Evolutionary conservation across 169 alveolate species (phyloP).

Genomic region (Perkinsus olseni): DNA sequence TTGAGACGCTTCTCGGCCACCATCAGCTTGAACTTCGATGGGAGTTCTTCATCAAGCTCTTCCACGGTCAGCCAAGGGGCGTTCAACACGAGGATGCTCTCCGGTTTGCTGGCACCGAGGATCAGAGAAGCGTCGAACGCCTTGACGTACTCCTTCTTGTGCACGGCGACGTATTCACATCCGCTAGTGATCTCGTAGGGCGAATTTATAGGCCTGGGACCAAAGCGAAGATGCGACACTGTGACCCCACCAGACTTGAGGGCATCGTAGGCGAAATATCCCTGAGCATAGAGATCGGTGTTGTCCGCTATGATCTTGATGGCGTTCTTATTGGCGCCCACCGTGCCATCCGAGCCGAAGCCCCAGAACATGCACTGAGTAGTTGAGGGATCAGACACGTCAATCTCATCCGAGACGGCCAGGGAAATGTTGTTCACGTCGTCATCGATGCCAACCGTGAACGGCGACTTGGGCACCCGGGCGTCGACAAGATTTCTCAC

Average conservation of each 20-base stretch:
- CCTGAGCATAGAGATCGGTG: conserved; percentile 42
- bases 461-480: conserved; percentile 34
- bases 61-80: conserved; percentile 40
- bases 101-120: conserved; percentile 22
- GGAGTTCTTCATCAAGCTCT: conserved; percentile 17
- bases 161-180: conserved; percentile 43
- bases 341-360: conserved; percentile 51
- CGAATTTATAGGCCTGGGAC: conserved; percentile 44
- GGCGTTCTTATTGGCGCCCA: conserved; percentile 52
- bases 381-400: conserved; percentile 30
- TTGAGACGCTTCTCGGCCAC: conserved; percentile 29
- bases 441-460: conserved; percentile 48
- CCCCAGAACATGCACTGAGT: conserved; percentile 51
- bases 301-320: conserved; percentile 48
- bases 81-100: conserved; percentile 41
- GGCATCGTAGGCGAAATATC: conserved; percentile 51
- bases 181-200: conserved; percentile 30
- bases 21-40: conserved; percentile 13
- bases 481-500: conserved; percentile 35
- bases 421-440: conserved; percentile 41
- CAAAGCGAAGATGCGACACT: conserved; percentile 43
- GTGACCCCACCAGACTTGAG: conserved; percentile 51
- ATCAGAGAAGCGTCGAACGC: background rate
- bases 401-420: conserved; percentile 13
- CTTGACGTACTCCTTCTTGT: conserved; percentile 35